Conservation (phyloP, 2,329 filamentous ascomycete species). For the Paracoccidioides brasiliensis region DNA sequence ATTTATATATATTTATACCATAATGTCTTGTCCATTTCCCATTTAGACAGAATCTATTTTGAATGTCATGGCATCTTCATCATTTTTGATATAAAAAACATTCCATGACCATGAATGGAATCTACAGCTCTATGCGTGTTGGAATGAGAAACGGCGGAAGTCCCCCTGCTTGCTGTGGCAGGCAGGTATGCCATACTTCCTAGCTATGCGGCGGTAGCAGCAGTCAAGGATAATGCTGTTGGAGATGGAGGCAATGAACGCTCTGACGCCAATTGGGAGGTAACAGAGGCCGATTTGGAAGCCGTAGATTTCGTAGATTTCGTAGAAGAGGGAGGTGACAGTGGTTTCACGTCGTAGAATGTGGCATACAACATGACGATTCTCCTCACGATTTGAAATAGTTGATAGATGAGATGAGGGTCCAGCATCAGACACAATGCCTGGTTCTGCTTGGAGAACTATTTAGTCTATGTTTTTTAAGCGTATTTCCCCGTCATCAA, state of each 20-base stretch:
- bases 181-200: slow-evolving; percentile 47
- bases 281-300: slow-evolving; percentile 33
- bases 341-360: slow-evolving; percentile 36
- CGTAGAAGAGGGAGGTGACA: slow-evolving; percentile 34
- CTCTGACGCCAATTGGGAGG: slow-evolving; percentile 19
- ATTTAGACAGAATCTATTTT: background rate
- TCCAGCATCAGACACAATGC: background rate
- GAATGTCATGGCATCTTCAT: too few relatives aligned
- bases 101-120: slow-evolving; percentile 16
- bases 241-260: slow-evolving; percentile 15
- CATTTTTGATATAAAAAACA: too few relatives aligned
- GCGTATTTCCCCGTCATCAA: background rate
- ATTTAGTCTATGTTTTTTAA: background rate
- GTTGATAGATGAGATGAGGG: background rate
- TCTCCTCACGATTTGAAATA: background rate
- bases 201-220: slow-evolving; percentile 59
- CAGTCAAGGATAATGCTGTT: slow-evolving; percentile 51
- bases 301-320: slow-evolving; percentile 36
- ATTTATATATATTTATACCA: background rate
- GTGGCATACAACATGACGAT: slow-evolving; percentile 31
- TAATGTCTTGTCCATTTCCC: background rate
- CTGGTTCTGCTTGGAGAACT: background rate
- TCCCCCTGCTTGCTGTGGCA: slow-evolving; percentile 44
- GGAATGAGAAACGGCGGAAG: slow-evolving; percentile 40
- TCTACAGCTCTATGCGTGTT: slow-evolving; percentile 22